Evolutionary conservation across 1,284 basidiomycete genomes (phyloP).

Genomic region (Apiotrichum laibachii): DNA sequence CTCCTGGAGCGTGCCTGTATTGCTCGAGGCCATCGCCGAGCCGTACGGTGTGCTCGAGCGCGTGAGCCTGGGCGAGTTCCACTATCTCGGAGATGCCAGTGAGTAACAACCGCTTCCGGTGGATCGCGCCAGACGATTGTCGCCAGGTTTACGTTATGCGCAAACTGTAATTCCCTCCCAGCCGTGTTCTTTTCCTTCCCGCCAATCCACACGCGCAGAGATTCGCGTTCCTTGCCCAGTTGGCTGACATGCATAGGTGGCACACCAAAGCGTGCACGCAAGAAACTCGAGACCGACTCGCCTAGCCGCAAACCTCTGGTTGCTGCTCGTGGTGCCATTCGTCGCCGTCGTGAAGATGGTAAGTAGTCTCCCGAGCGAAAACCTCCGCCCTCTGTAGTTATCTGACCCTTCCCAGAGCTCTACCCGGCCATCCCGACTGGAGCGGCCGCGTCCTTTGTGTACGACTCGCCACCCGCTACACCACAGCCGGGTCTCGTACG

Average conservation of each 20-base stretch:
- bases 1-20: constrained; percentile 29
- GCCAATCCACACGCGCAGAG: neutral
- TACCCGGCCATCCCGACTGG: constrained; percentile 10
- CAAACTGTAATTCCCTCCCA: neutral
- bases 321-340: neutral
- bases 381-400: neutral
- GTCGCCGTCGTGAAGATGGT: constrained; percentile 11
- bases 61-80: constrained; percentile 36
- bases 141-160: constrained; percentile 1
- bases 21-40: constrained; percentile 38
- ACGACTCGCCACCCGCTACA: constrained; percentile 16
- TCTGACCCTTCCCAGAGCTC: constrained; percentile 1
- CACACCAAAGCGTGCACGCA: constrained; percentile 12
- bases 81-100: constrained; percentile 13
- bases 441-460: constrained; percentile 16
- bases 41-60: constrained; percentile 33
- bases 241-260: neutral
- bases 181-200: neutral
- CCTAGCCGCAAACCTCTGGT: constrained; percentile 8
- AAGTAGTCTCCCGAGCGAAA: neutral
- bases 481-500: constrained; percentile 46
- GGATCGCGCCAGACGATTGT: neutral
- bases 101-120: constrained; percentile 3
- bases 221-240: neutral
- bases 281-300: constrained; percentile 13